A percentile compares a stretch with the other conserved stretches of the same genome.
These are phyloP conservation scores for Cryptosporidium ubiquitum DNA, from an alignment of 169 alveolate species.

Conservation along the genomic window DNA sequence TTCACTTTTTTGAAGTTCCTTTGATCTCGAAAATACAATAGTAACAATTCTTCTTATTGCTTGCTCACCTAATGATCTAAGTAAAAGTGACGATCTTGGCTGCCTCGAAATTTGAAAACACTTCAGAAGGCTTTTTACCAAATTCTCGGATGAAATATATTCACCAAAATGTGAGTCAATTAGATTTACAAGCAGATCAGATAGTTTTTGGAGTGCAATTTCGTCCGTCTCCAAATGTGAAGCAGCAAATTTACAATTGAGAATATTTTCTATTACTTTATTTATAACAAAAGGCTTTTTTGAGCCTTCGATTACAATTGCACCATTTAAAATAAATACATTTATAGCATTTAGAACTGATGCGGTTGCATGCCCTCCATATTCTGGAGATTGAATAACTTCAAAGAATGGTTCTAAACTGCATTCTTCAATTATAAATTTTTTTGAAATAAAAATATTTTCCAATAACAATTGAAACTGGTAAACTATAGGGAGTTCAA, in stretches of 20 bases:
- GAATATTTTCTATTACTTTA: constrained; percentile 7
- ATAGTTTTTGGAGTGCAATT: constrained; percentile 45
- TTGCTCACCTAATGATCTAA: constrained; percentile 48
- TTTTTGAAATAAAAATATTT: background rate
- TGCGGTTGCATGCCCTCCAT: constrained; percentile 60
- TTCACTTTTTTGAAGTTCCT: background rate
- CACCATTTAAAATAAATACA: background rate
- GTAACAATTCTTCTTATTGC: constrained; percentile 10
- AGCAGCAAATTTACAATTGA: constrained; percentile 67
- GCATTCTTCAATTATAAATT: constrained; percentile 6
- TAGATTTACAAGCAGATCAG: constrained; percentile 11
- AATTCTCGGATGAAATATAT: constrained; percentile 44
- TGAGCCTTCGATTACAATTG: background rate
- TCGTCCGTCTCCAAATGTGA: constrained; percentile 51
- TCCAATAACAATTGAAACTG: constrained; percentile 44
- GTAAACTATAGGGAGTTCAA: constrained; percentile 23
- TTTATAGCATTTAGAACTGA: constrained; percentile 49
- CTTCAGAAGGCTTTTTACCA: constrained; percentile 15
- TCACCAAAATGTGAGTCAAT: constrained; percentile 33
- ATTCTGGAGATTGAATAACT: constrained; percentile 59
- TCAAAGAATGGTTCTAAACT: constrained; percentile 67
- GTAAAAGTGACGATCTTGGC: constrained; percentile 62
- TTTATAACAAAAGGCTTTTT: background rate
- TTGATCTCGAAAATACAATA: constrained; percentile 12
- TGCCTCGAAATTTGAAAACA: constrained; percentile 72